Evolutionary conservation across 495 filamentous ascomycete species (phyloP).

Genomic region (Penicillium riverlandense): DNA sequence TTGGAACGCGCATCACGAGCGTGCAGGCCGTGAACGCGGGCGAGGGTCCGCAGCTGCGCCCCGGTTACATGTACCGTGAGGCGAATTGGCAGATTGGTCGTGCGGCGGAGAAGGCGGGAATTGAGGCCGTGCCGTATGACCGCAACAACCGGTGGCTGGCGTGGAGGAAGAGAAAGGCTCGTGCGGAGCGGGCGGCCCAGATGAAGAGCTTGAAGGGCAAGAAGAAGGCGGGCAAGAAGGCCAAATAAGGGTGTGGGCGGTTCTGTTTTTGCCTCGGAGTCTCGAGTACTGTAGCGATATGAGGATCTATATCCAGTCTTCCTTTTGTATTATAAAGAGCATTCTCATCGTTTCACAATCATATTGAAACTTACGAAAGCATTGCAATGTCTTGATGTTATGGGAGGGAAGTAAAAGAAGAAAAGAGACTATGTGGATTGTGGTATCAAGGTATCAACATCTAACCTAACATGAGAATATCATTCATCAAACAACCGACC

Average conservation of each 20-base stretch:
- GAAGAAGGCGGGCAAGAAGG: slow-evolving; percentile 40
- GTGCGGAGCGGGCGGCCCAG: slow-evolving; percentile 46
- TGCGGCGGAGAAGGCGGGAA: slow-evolving; percentile 51
- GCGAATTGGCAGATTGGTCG: slow-evolving; percentile 80
- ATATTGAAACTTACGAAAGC: background rate
- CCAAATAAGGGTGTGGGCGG: slow-evolving; percentile 25
- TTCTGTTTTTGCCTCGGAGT: slow-evolving; percentile 13
- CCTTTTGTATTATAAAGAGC: slow-evolving; percentile 37
- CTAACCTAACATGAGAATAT: slow-evolving; percentile 7
- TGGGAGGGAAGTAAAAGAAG: background rate
- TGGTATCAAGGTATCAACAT: background rate
- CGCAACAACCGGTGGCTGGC: slow-evolving; percentile 53
- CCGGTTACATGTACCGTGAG: slow-evolving; percentile 75
- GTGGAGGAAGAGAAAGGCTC: slow-evolving; percentile 51
- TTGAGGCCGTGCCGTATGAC: slow-evolving; percentile 45
- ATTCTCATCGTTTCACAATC: background rate
- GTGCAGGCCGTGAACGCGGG: slow-evolving; percentile 26
- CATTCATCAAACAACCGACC: slow-evolving; percentile 66
- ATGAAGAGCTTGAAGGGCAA: slow-evolving; percentile 52
- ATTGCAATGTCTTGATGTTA: background rate
- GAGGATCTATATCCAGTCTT: slow-evolving; percentile 21
- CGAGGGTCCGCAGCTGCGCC: slow-evolving; percentile 45
- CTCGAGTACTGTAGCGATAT: slow-evolving; percentile 27
- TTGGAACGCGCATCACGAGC: slow-evolving; percentile 24
- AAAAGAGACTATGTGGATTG: background rate